Percentiles rank a stretch among this genome's conserved stretches.
Evolutionary conservation across 345 rosid genomes (phyloP).

Genomic region (Eucalyptus shirleyi): DNA sequence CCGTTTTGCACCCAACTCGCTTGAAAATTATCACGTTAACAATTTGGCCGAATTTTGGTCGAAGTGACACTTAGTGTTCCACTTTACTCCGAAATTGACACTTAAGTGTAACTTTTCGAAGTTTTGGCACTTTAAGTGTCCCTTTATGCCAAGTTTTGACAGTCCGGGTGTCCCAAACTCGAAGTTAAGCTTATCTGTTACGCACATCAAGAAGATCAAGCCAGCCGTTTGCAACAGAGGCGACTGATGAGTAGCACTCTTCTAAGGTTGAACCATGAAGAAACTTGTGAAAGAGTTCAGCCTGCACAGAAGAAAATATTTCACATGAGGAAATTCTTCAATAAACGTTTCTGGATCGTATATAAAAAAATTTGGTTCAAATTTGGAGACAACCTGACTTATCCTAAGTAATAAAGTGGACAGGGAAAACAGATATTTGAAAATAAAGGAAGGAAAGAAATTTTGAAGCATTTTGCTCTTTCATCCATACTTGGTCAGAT

Average conservation of each 20-base stretch:
- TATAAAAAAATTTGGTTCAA: not conserved
- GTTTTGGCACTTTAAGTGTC: too few relatives aligned
- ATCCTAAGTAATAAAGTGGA: not conserved
- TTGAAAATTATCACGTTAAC: too few relatives aligned
- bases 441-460: not conserved
- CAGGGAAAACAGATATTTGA: not conserved
- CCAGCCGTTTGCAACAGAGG: constrained; percentile 94
- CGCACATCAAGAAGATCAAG: constrained; percentile 95
- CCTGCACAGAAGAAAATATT: constrained; percentile 25
- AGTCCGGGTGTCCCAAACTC: too few relatives aligned
- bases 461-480: not conserved
- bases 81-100: too few relatives aligned
- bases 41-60: too few relatives aligned
- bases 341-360: not conserved
- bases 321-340: not conserved
- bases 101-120: too few relatives aligned
- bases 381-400: not conserved
- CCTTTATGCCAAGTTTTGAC: too few relatives aligned
- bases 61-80: too few relatives aligned
- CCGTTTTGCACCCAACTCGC: too few relatives aligned
- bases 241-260: constrained; percentile 91
- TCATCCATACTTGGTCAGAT: not conserved
- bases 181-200: not conserved
- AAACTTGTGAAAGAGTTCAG: constrained; percentile 94
- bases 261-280: constrained; percentile 80